Evolutionary conservation across 495 filamentous ascomycete genomes (phyloP).

Genomic region (Tuber melanosporum): DNA sequence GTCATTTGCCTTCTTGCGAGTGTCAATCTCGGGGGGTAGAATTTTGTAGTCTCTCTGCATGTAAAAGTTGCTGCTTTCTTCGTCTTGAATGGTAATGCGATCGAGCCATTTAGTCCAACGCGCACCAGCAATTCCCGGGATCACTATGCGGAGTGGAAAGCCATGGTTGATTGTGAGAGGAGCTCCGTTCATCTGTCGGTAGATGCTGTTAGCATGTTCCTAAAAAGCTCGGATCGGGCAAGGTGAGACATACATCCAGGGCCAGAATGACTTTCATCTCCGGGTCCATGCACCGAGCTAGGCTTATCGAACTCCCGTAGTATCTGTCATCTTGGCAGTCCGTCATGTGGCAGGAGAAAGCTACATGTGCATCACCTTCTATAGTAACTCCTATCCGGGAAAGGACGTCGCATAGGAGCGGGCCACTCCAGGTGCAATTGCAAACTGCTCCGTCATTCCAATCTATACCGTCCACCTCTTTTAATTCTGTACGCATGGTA

Average conservation of each 20-base stretch:
- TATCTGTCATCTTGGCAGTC: conserved; percentile 52
- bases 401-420: conserved; percentile 53
- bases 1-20: conserved; percentile 47
- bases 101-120: conserved; percentile 55
- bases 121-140: conserved; percentile 50
- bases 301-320: conserved; percentile 52
- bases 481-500: conserved; percentile 57
- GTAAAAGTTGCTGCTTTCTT: conserved; percentile 49
- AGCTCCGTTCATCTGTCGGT: conserved; percentile 45
- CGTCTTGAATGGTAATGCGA: conserved; percentile 46
- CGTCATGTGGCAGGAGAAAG: conserved; percentile 51
- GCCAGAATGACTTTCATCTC: conserved; percentile 52
- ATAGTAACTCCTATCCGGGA: conserved; percentile 43
- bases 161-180: conserved; percentile 48
- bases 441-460: conserved; percentile 60
- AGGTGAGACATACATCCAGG: conserved; percentile 45
- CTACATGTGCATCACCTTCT: conserved; percentile 46
- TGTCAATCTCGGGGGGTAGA: conserved; percentile 47
- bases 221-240: neutral
- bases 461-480: conserved; percentile 58
- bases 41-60: conserved; percentile 52
- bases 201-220: conserved; percentile 10
- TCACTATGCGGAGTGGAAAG: conserved; percentile 48
- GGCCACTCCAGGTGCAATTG: conserved; percentile 57
- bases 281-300: conserved; percentile 48